Percentiles rank a stretch among this genome's conserved stretches.
These are phyloP conservation scores for Naumovozyma dairenensis DNA, from an alignment of 805 yeast species.

Conservation along the genomic window DNA sequence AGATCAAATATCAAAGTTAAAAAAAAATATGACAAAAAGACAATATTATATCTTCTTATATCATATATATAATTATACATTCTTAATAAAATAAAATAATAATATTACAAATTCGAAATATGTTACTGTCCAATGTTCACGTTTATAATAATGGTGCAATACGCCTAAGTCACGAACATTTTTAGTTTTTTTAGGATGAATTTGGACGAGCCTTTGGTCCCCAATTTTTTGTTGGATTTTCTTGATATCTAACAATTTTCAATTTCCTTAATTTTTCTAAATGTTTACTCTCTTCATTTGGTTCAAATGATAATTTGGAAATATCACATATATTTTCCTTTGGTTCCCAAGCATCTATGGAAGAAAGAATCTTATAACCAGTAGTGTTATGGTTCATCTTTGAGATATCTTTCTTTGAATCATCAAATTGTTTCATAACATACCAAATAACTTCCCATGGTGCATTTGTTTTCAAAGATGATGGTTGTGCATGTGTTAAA, in stretches of 20 bases:
- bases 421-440: slow-evolving; percentile 53
- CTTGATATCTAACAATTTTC: slow-evolving; percentile 81
- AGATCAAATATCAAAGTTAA: slow-evolving; percentile 1
- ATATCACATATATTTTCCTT: slow-evolving; percentile 20
- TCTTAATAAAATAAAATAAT: not conserved
- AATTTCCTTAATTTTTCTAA: slow-evolving; percentile 57
- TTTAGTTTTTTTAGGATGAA: slow-evolving; percentile 4
- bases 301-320: slow-evolving; percentile 41
- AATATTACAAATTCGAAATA: not conserved
- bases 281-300: slow-evolving; percentile 46
- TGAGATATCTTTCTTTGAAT: slow-evolving; percentile 30
- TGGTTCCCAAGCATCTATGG: slow-evolving; percentile 19
- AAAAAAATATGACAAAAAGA: not conserved
- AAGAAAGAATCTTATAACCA: slow-evolving; percentile 49
- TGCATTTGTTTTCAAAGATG: slow-evolving; percentile 83
- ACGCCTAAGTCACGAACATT: too few species aligned
- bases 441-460: slow-evolving; percentile 75
- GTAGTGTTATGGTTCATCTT: slow-evolving; percentile 41
- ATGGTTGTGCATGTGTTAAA: slow-evolving; percentile 79
- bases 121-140: not conserved
- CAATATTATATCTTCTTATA: not conserved
- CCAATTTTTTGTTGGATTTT: slow-evolving; percentile 91
- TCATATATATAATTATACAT: not conserved
- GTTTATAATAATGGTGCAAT: too few species aligned
- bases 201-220: slow-evolving; percentile 86